These are phyloP conservation scores for Phylloporus rhodoxanthus DNA, from an alignment of 768 basidiomycete genomes.

Conservation along the genomic window DNA sequence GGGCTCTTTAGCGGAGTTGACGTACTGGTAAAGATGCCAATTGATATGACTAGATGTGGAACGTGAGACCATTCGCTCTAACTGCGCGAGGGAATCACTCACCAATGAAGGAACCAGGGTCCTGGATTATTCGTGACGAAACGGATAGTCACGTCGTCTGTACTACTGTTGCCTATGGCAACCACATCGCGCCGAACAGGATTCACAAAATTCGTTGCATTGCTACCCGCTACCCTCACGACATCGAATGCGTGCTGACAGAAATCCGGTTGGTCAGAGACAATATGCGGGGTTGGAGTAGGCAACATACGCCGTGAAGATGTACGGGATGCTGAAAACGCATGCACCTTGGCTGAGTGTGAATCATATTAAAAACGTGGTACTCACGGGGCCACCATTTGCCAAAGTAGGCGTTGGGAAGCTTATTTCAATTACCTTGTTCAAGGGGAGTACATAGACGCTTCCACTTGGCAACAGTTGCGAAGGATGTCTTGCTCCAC, in stretches of 20 bases:
- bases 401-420: slow-evolving; percentile 16
- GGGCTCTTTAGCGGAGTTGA: neutral
- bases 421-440: slow-evolving; percentile 40
- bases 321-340: slow-evolving; percentile 29
- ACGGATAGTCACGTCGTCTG: slow-evolving; percentile 45
- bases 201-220: slow-evolving; percentile 28
- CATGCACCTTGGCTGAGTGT: neutral
- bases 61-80: neutral
- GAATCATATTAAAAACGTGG: neutral
- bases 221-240: slow-evolving; percentile 24
- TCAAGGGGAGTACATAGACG: slow-evolving; percentile 39
- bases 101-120: slow-evolving; percentile 45
- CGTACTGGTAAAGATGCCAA: slow-evolving; percentile 17
- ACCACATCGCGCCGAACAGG: slow-evolving; percentile 30
- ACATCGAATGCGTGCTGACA: slow-evolving; percentile 31
- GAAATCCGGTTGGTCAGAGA: neutral
- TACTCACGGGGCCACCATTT: slow-evolving; percentile 17
- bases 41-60: slow-evolving; percentile 12
- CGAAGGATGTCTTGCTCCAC: slow-evolving; percentile 38
- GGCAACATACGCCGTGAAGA: slow-evolving; percentile 31
- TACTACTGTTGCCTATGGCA: slow-evolving; percentile 17
- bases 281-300: neutral
- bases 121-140: slow-evolving; percentile 61
- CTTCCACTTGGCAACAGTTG: slow-evolving; percentile 43
- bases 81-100: neutral